Conservation (phyloP, 208 protist genomes). For the Hexamita inflata region DNA sequence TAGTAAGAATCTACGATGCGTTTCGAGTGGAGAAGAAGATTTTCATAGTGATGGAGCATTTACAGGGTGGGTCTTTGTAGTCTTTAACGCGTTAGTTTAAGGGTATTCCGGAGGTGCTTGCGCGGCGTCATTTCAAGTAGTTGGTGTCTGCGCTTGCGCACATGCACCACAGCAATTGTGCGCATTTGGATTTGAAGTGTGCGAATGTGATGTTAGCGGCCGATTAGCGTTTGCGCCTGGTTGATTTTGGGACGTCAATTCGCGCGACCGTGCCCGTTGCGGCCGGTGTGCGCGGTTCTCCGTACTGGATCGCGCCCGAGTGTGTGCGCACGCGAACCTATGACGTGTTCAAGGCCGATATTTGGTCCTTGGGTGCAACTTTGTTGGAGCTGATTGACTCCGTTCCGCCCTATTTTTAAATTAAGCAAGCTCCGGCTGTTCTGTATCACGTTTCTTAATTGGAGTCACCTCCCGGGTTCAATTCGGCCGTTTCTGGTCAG, state of each 20-base stretch:
- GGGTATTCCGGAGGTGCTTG: constrained; percentile 10
- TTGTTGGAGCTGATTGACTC: constrained; percentile 39
- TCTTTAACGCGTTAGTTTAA: neutral
- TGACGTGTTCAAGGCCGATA: constrained; percentile 32
- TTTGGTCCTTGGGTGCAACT: constrained; percentile 30
- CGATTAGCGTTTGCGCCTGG: neutral
- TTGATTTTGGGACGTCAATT: constrained; percentile 11
- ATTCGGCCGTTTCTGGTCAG: constrained; percentile 7
- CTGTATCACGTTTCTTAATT: constrained; percentile 41
- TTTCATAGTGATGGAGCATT: constrained; percentile 63
- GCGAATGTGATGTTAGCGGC: neutral
- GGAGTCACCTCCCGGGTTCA: constrained; percentile 33
- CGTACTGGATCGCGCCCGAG: constrained; percentile 32
- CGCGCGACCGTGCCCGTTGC: neutral
- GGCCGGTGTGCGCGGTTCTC: constrained; percentile 16
- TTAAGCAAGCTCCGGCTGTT: constrained; percentile 33
- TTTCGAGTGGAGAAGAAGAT: constrained; percentile 43
- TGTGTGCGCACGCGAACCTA: neutral
- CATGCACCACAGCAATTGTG: neutral
- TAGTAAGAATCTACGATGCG: constrained; percentile 35
- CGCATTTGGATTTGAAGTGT: constrained; percentile 13
- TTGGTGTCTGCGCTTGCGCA: neutral
- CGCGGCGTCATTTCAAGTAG: neutral
- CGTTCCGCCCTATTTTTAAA: constrained; percentile 53
- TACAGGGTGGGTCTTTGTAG: constrained; percentile 59